Evolutionary conservation across 148 eudicot genomes (phyloP), one percentile per base, ranked within the genome.

Genomic region (Cornus controversa): DNA sequence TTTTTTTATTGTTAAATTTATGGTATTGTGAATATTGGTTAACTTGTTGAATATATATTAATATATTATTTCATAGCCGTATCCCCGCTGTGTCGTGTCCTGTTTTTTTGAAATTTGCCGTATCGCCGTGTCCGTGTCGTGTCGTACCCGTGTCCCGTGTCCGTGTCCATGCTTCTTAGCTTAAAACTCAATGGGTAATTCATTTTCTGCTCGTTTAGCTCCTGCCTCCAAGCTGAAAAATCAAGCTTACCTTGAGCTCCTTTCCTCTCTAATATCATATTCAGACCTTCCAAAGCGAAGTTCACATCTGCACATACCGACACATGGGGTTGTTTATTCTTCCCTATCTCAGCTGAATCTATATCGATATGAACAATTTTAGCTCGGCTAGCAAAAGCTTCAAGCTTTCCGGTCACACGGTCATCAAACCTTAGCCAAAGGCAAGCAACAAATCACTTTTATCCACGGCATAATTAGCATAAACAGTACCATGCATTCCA

Each of bases 361-460:
- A 88, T 85, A 78, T 88, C 91, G 64, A 88, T 88, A 42, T 88
- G 91, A 45, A 85, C 87, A 74, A 85, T 85, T 85, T 85, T 85
- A 16, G 88, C 85, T 36, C 87, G 27, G 26, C 80, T 77, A 18
- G 84, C 80, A 67, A 81, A 81, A n/a, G 84, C 45, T 53, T 81
- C 80, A 8, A 81, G 72, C 47, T 77, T 77, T 26, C 84, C 80
- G 1, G 84, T 81, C 72, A 77, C 84, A 31, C 84, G 73, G 40
- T 81, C 84, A 67, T 81, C 84, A 40, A 81, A 77, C 69, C 80
- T n/a, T 8, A 77, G 62, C 84, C 84, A 58, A 81, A 77, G 1
- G 84, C 84, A 9, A 81, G 72, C 74, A 81, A 15, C 77, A 81
- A 28, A 73, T 81, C 84, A 34, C 62, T 71, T 15, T 58, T 81